A percentile compares a stretch with the other conserved stretches of the same genome.
phyloP scores from a whole-genome alignment of 2,329 filamentous ascomycete genomes.

The Beauveria caledonica region DNA sequence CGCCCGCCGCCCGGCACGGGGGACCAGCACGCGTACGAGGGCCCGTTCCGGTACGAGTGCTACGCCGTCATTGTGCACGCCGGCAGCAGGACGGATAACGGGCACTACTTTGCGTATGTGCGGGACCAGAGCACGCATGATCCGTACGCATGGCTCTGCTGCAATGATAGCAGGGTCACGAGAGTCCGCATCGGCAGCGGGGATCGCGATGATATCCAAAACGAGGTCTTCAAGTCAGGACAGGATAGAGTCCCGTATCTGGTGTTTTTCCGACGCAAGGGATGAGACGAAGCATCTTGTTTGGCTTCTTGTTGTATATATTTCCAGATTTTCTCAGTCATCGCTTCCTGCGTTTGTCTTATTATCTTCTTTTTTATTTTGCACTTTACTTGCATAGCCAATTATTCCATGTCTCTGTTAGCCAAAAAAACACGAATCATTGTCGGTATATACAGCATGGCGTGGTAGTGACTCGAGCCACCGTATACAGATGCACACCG shows the following conservation, averaged over 20 bases:
- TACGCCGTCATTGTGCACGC: constrained; percentile 78
- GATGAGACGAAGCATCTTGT: neutral
- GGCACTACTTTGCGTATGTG: constrained; percentile 73
- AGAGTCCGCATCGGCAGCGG: constrained; percentile 34
- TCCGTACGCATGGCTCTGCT: constrained; percentile 39
- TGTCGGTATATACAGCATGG: no score
- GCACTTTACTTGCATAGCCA: no score
- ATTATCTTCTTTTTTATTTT: no score
- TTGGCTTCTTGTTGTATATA: no score
- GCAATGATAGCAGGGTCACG: constrained; percentile 37
- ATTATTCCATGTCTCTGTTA: no score
- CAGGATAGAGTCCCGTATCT: constrained; percentile 37
- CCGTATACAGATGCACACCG: no score
- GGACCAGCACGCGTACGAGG: constrained; percentile 32
- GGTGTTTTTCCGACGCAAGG: constrained; percentile 36
- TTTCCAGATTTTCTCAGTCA: no score
- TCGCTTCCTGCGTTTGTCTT: no score
- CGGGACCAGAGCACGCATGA: constrained; percentile 44
- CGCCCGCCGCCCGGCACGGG: constrained; percentile 22
- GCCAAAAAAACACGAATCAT: no score
- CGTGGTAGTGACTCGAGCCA: no score
- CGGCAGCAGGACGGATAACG: constrained; percentile 58
- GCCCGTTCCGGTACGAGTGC: constrained; percentile 69
- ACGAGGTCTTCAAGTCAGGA: constrained; percentile 31
- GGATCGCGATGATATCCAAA: constrained; percentile 25